Evolutionary conservation across 1,284 basidiomycete species (phyloP).

Genomic region (Crocinoboletus sp.): DNA sequence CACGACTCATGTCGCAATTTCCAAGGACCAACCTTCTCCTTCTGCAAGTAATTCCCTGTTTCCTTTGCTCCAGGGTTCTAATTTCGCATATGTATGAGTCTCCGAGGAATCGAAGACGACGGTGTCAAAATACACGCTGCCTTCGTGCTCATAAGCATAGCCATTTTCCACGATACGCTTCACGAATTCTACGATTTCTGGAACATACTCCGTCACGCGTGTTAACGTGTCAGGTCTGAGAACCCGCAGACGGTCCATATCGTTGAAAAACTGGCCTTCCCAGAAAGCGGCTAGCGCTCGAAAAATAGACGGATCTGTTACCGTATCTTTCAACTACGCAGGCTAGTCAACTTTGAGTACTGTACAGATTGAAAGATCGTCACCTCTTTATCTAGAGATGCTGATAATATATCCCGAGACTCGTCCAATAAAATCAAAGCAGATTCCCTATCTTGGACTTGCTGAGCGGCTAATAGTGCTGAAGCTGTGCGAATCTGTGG

Average conservation of each 20-base stretch:
- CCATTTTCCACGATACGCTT: conserved; percentile 86
- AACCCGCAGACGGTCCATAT: conserved; percentile 88
- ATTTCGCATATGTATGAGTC: conserved; percentile 85
- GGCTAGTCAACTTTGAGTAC: conserved; percentile 7
- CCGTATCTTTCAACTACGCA: conserved; percentile 67
- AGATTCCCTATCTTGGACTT: conserved; percentile 40
- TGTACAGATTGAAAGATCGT: conserved; percentile 12
- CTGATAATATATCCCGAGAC: conserved; percentile 71
- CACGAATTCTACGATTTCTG: conserved; percentile 91
- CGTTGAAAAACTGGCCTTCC: conserved; percentile 89
- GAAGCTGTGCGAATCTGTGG: conserved; percentile 48
- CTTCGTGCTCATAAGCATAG: conserved; percentile 86
- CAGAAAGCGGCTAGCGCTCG: conserved; percentile 84
- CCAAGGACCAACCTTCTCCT: conserved; percentile 69
- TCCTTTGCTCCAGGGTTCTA: conserved; percentile 94
- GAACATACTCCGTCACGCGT: conserved; percentile 96
- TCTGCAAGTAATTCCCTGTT: conserved; percentile 90
- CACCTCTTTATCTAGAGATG: conserved; percentile 75
- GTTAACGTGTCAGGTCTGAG: conserved; percentile 90
- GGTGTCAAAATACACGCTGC: conserved; percentile 96
- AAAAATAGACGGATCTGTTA: conserved; percentile 87
- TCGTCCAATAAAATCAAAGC: conserved; percentile 66
- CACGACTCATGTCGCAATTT: conserved; percentile 2
- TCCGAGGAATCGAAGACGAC: conserved; percentile 76
- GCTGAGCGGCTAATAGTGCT: conserved; percentile 46